Conservation (phyloP, 2,329 filamentous ascomycete genomes). For the Graphiopsis chlorocephala region DNA sequence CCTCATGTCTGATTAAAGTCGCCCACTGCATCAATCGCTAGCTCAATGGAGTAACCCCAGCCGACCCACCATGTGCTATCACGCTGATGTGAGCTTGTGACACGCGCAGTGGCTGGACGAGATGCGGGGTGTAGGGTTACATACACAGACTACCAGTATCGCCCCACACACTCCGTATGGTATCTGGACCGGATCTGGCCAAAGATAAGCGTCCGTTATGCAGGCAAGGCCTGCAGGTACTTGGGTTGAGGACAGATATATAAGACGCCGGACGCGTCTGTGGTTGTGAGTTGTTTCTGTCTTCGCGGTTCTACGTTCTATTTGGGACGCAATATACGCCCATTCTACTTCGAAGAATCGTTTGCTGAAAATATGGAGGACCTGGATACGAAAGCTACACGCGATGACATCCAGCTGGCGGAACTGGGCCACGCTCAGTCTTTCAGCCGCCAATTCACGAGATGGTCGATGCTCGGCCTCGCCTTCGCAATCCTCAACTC, state of each 20-base stretch:
- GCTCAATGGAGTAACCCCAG: neutral
- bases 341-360: neutral
- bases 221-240: neutral
- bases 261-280: neutral
- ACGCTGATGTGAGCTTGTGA: neutral
- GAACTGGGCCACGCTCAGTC: slow-evolving; percentile 54
- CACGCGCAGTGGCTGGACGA: neutral
- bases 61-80: neutral
- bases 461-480: slow-evolving; percentile 55
- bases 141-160: neutral
- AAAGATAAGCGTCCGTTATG: neutral
- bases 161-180: neutral
- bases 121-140: slow-evolving; percentile 2
- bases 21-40: neutral
- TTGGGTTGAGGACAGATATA: neutral
- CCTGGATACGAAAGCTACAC: neutral
- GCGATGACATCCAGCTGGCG: slow-evolving; percentile 38
- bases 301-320: neutral
- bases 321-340: neutral
- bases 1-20: neutral
- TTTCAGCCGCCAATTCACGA: slow-evolving; percentile 53
- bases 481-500: slow-evolving; percentile 59
- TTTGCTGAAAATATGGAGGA: neutral
- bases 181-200: neutral
- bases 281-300: neutral